Conservation (phyloP, 352 stramenopile species). For the Pythium aquatile region DNA sequence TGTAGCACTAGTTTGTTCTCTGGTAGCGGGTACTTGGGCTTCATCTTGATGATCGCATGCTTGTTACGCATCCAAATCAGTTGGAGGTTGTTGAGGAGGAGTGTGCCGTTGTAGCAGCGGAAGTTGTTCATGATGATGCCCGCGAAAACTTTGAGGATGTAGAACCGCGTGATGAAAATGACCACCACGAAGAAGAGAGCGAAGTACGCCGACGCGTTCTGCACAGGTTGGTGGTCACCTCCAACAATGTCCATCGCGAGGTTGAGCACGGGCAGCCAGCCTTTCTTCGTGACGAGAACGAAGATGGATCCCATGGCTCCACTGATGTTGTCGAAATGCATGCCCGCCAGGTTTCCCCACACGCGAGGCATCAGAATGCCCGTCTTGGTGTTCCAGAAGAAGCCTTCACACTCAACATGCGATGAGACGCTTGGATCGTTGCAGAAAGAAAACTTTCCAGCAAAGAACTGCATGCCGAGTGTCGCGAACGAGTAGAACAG, state of each 20-base stretch:
- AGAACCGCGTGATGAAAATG: conserved; percentile 80
- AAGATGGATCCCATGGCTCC: conserved; percentile 75
- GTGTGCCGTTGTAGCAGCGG: conserved; percentile 75
- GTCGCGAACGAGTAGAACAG: conserved; percentile 85
- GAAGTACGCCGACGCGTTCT: conserved; percentile 77
- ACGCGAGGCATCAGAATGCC: conserved; percentile 67
- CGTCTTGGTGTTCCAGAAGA: conserved; percentile 57
- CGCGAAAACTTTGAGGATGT: conserved; percentile 71
- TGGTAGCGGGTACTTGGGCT: conserved; percentile 71
- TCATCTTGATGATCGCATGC: conserved; percentile 53
- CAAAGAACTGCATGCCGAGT: conserved; percentile 86
- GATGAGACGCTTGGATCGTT: conserved; percentile 62
- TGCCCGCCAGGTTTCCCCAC: conserved; percentile 71
- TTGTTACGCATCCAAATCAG: conserved; percentile 80
- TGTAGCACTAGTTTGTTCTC: conserved; percentile 57
- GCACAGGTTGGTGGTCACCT: conserved; percentile 59
- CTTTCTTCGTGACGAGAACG: conserved; percentile 84
- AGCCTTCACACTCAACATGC: conserved; percentile 49
- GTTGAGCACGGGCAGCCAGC: conserved; percentile 82
- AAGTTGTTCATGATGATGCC: conserved; percentile 90
- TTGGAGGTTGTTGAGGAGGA: conserved; percentile 73
- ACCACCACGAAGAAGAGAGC: conserved; percentile 81
- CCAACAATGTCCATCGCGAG: conserved; percentile 80
- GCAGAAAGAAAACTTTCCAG: conserved; percentile 76
- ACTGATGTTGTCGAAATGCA: conserved; percentile 85